These are phyloP conservation scores for Thalassiosira allenii DNA, from an alignment of 352 stramenopile species.

Conservation along the genomic window DNA sequence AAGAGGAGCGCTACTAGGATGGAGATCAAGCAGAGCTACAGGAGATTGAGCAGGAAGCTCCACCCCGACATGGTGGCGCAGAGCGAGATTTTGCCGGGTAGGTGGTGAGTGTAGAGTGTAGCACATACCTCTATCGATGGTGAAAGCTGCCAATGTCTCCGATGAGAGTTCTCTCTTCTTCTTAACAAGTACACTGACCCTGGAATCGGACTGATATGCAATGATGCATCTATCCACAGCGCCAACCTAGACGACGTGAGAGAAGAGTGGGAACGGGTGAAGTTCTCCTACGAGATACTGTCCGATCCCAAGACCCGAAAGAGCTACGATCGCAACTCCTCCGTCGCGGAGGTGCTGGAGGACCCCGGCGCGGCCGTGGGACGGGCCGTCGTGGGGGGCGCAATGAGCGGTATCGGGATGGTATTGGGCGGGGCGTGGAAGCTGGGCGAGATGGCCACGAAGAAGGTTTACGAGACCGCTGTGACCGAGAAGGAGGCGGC, in stretches of 20 bases:
- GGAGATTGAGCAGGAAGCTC: slow-evolving; percentile 56
- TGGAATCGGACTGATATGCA: slow-evolving; percentile 87
- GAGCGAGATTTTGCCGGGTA: slow-evolving; percentile 67
- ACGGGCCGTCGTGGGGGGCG: slow-evolving; percentile 61
- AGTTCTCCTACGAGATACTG: slow-evolving; percentile 81
- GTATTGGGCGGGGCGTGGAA: slow-evolving; percentile 57
- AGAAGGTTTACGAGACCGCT: too few relatives aligned
- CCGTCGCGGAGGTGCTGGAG: slow-evolving; percentile 47
- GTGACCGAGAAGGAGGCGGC: too few relatives aligned
- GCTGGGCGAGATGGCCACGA: slow-evolving; percentile 30
- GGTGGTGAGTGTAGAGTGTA: too few relatives aligned
- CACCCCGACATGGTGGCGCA: slow-evolving; percentile 70
- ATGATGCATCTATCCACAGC: too few relatives aligned
- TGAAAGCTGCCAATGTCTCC: too few relatives aligned
- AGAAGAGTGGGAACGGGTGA: slow-evolving; percentile 81
- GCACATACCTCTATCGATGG: too few relatives aligned
- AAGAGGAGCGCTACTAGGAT: slow-evolving; percentile 44
- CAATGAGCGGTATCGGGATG: slow-evolving; percentile 49
- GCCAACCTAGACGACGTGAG: slow-evolving; percentile 75
- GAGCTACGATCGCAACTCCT: slow-evolving; percentile 70
- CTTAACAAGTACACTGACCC: slow-evolving; percentile 79
- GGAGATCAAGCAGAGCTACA: slow-evolving; percentile 72
- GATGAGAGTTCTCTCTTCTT: slow-evolving; percentile 88
- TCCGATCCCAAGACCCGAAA: slow-evolving; percentile 55
- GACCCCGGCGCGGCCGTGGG: slow-evolving; percentile 67